Percentiles rank a stretch among this genome's conserved stretches.
These are phyloP conservation scores for Ceratocystis albifundus DNA, from an alignment of 2,329 filamentous ascomycete genomes.

Conservation along the genomic window DNA sequence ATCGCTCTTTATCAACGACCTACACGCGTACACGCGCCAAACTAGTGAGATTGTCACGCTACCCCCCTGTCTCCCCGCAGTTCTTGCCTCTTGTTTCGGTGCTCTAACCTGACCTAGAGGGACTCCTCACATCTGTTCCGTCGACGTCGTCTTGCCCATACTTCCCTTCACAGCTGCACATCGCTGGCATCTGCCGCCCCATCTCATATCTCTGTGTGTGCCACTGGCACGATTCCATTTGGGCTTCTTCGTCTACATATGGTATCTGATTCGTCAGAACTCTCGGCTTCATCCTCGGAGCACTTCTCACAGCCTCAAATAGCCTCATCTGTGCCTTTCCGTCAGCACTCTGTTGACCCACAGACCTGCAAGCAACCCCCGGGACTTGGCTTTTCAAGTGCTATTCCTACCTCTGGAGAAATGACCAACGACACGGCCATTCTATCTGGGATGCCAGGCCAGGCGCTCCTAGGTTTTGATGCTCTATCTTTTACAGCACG, in stretches of 20 bases:
- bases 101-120: constrained; percentile 9
- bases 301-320: background rate
- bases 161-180: background rate
- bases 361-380: background rate
- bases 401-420: background rate
- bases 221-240: constrained; percentile 34
- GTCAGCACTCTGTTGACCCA: background rate
- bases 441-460: constrained; percentile 36
- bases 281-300: background rate
- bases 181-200: constrained; percentile 6
- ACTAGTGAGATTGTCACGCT: background rate
- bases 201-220: constrained; percentile 33
- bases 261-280: background rate
- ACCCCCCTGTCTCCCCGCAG: background rate
- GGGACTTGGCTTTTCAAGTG: background rate
- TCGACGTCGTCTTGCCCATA: background rate
- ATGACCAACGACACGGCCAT: background rate
- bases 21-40: constrained; percentile 1
- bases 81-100: background rate
- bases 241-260: constrained; percentile 35
- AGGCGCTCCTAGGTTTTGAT: constrained; percentile 45
- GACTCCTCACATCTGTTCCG: background rate
- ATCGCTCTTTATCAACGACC: constrained; percentile 12
- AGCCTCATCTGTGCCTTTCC: background rate
- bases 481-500: constrained; percentile 38